Evolutionary conservation across 495 filamentous ascomycete species (phyloP), one percentile per base, ranked within the genome.

Genomic region (Podospora anserina): DNA sequence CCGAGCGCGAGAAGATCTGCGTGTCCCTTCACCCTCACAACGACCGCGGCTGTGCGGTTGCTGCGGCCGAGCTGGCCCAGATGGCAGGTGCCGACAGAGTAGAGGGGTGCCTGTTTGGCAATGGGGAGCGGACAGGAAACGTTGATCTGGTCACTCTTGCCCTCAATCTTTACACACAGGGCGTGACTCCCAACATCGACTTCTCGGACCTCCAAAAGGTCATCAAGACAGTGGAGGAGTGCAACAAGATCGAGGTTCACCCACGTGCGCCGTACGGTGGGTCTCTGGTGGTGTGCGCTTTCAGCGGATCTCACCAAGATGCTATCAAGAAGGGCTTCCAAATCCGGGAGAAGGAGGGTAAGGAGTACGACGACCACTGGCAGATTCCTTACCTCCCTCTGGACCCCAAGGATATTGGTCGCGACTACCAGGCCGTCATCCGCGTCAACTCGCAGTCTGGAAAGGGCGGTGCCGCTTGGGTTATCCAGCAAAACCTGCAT

Each of bases 281-380:
- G 53, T 89, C 91, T 74, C 84, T 97, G 67, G 94, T 97, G 57
- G 90, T 93, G 55, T 94, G 89, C 76, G 92, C 92, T 19, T 97
- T 96, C 82, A 92, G 89, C 74, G 93, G 94, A 58, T 93, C 91
- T 30, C 94, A 97, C 78, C 94, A 99, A 81, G 95, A 98, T 73
- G 95, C 95, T 53, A 97, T 99, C 81, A 96, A 96, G 82, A 98
- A 98, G 82, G 94, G 95, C 15, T 97, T 98, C 83, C 85, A 89
- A 70, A 74, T 82, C 27, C 89, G 94, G 59, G 84, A 93, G 75
- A 78, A 84, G 34, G 77, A 81, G 0, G 85, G 83, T 49, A 84
- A 85, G 63, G 81, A 79, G 6, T 82, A 88, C 65, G 87, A 93
- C 26, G 85, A 87, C 66, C 76, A 84, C 61, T 89, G 86, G 87